A percentile compares a stretch with the other conserved stretches of the same genome.
These are phyloP conservation scores for Tetratostichococcus sp. DNA, from an alignment of 139 green algal species.

Conservation along the genomic window DNA sequence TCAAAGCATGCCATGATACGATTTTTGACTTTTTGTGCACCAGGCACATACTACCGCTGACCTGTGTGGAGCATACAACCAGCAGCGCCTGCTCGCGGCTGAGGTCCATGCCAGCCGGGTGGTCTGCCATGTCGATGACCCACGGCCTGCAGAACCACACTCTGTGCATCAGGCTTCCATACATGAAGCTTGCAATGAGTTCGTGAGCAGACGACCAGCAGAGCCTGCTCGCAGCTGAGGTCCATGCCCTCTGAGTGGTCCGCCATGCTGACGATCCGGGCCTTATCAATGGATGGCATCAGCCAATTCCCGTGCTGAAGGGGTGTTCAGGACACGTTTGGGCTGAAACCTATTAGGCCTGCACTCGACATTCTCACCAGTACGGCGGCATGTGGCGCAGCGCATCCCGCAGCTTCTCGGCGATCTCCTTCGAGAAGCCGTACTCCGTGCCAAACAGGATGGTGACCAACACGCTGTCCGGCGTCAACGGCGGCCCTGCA, in stretches of 20 bases:
- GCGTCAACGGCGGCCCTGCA: background rate
- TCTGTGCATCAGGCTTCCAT: too few relatives aligned
- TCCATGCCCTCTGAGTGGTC: constrained; percentile 56
- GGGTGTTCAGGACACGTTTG: too few relatives aligned
- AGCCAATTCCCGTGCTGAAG: too few relatives aligned
- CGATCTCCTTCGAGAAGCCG: constrained; percentile 83
- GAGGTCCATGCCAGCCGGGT: constrained; percentile 56
- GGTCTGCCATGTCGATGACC: constrained; percentile 75
- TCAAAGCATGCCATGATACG: too few relatives aligned
- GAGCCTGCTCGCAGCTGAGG: constrained; percentile 48
- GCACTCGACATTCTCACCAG: background rate
- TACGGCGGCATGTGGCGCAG: constrained; percentile 12
- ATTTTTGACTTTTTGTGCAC: too few relatives aligned
- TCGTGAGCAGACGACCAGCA: constrained; percentile 66
- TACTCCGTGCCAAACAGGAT: constrained; percentile 88
- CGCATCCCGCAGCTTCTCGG: constrained; percentile 55
- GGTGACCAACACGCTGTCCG: constrained; percentile 27
- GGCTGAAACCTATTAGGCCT: too few relatives aligned
- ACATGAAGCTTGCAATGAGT: too few relatives aligned
- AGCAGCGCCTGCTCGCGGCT: constrained; percentile 54
- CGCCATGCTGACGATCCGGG: constrained; percentile 65
- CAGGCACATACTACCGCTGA: background rate
- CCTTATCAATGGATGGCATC: too few relatives aligned
- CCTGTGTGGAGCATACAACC: constrained; percentile 82
- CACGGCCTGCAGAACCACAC: constrained; percentile 42